Evolutionary conservation across 805 yeast genomes (phyloP).

Genomic region (Candida chauliodis): DNA sequence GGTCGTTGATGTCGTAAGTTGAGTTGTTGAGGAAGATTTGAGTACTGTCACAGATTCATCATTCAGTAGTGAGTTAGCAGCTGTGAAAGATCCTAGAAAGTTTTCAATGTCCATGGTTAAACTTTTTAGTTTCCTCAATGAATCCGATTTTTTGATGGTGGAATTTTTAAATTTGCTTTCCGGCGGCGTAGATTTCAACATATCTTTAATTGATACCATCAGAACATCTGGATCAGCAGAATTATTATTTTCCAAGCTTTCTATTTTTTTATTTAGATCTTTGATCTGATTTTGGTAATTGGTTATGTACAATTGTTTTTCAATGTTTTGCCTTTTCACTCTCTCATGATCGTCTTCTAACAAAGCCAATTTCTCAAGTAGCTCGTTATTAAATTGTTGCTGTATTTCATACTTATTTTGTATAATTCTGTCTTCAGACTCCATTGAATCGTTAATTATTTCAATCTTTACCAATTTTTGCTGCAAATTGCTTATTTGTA

Average conservation of each 20-base stretch:
- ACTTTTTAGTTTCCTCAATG: slow-evolving; percentile 30
- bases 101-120: slow-evolving; percentile 17
- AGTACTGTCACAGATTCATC: neutral
- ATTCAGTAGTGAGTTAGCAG: neutral
- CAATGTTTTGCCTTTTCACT: slow-evolving; percentile 20
- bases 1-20: slow-evolving; percentile 1
- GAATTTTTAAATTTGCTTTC: slow-evolving; percentile 1
- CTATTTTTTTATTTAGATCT: slow-evolving; percentile 12
- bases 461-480: slow-evolving; percentile 37
- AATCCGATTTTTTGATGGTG: slow-evolving; percentile 22
- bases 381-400: slow-evolving; percentile 38
- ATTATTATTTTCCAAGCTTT: slow-evolving; percentile 2
- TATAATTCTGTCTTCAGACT: slow-evolving; percentile 33
- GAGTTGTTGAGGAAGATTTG: slow-evolving; percentile 7
- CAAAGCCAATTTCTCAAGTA: slow-evolving; percentile 39
- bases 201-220: slow-evolving; percentile 12
- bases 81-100: slow-evolving; percentile 1
- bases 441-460: slow-evolving; percentile 41
- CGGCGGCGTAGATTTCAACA: slow-evolving; percentile 22
- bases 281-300: slow-evolving; percentile 29
- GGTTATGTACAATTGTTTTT: slow-evolving; percentile 23
- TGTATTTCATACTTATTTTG: slow-evolving; percentile 29
- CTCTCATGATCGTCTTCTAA: slow-evolving; percentile 39
- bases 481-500: slow-evolving; percentile 19
- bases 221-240: slow-evolving; percentile 5